Evolutionary conservation across 306 rosid genomes (phyloP).

Genomic region (Glycine tomentella): DNA sequence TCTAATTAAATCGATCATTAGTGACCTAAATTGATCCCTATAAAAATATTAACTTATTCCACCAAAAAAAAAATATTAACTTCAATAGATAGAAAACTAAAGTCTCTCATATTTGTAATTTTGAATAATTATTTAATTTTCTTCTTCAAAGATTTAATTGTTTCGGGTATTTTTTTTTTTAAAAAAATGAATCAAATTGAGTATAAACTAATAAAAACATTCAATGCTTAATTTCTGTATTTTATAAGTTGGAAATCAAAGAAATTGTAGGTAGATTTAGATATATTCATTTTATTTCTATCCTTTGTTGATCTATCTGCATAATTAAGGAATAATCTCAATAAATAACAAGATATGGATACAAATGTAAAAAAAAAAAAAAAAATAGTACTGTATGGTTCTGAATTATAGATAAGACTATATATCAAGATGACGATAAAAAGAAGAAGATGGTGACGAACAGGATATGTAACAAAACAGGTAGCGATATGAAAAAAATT

Average conservation of each 20-base stretch:
- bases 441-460: constrained; percentile 48
- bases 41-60: background rate
- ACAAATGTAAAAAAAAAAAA: background rate
- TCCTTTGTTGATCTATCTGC: background rate
- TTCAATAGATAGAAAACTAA: background rate
- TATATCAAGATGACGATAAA: constrained; percentile 45
- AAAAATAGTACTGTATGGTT: no score
- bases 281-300: background rate
- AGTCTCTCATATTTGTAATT: background rate
- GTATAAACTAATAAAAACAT: background rate
- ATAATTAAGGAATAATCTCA: background rate
- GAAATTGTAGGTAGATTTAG: background rate
- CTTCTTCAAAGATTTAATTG: no score
- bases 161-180: no score
- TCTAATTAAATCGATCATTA: background rate
- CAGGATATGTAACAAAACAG: constrained; percentile 37
- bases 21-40: background rate
- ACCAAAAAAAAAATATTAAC: background rate
- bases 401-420: no score
- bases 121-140: background rate
- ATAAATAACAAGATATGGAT: background rate
- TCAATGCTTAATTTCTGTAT: background rate
- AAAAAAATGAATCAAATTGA: background rate
- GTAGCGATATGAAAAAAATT: constrained; percentile 38
- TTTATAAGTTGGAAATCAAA: background rate